Evolutionary conservation across 345 rosid genomes (phyloP).

Genomic region (Eutrema japonicum): DNA sequence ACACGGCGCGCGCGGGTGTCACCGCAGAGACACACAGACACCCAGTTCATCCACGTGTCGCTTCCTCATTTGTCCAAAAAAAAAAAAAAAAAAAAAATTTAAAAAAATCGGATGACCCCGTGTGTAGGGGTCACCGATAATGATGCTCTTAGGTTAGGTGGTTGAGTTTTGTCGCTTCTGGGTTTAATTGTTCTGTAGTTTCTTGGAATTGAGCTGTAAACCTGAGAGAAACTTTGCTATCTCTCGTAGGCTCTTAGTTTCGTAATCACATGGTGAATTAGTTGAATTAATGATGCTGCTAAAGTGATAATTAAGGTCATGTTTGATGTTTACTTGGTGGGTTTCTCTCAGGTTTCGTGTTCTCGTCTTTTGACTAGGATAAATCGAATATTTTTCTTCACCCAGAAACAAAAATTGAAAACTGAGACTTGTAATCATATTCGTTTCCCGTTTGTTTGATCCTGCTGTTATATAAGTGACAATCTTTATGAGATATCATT

Average conservation of each 20-base stretch:
- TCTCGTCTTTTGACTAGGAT: neutral
- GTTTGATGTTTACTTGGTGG: neutral
- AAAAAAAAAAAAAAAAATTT: too few relatives aligned
- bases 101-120: too few relatives aligned
- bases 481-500: neutral
- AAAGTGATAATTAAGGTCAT: neutral
- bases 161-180: neutral
- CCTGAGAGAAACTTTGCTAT: neutral
- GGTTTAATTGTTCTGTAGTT: constrained; percentile 4
- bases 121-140: too few relatives aligned
- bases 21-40: too few relatives aligned
- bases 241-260: neutral
- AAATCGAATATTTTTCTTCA: neutral
- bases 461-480: neutral
- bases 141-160: constrained; percentile 11
- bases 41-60: too few relatives aligned
- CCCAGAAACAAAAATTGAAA: neutral
- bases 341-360: neutral
- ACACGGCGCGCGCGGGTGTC: too few relatives aligned
- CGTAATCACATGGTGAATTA: neutral
- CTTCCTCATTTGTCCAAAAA: too few relatives aligned
- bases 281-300: constrained; percentile 18
- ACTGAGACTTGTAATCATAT: constrained; percentile 8
- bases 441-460: neutral
- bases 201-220: neutral